Conservation (phyloP, 1,284 basidiomycete genomes). For the Moesziomyces globuligerus region DNA sequence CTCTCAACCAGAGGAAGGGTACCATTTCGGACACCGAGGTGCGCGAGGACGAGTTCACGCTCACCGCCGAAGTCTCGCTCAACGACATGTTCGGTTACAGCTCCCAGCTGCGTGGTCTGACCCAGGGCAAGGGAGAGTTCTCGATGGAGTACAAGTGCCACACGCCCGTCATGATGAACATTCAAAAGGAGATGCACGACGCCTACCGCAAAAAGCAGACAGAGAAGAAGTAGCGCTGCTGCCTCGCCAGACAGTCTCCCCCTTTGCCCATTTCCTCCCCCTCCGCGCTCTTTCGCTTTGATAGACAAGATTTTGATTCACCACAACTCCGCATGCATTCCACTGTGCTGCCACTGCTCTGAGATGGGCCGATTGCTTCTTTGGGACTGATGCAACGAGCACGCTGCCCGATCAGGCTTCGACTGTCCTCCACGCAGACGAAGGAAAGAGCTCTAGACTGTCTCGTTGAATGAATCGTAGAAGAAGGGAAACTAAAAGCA, state of each 20-base stretch:
- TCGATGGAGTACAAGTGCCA: conserved; percentile 91
- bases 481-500: background rate
- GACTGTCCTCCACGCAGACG: too few relatives aligned
- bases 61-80: conserved; percentile 88
- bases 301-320: conserved; percentile 16
- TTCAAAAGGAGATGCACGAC: conserved; percentile 84
- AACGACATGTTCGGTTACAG: conserved; percentile 97
- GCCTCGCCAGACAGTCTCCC: background rate
- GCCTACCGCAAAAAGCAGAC: conserved; percentile 60
- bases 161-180: conserved; percentile 84
- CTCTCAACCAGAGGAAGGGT: conserved; percentile 90
- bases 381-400: background rate
- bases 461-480: background rate
- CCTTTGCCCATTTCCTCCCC: background rate
- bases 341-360: too few relatives aligned
- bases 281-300: conserved; percentile 5
- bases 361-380: too few relatives aligned
- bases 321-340: conserved; percentile 24
- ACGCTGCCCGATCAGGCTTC: too few relatives aligned
- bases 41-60: conserved; percentile 95
- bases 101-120: conserved; percentile 79
- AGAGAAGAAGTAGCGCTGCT: conserved; percentile 36
- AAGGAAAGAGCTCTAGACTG: background rate
- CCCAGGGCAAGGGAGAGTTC: conserved; percentile 73
- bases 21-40: conserved; percentile 97